Percentiles rank a stretch among this genome's conserved stretches.
Evolutionary conservation across 768 basidiomycete genomes (phyloP).

Genomic region (Tricholoma terreum): DNA sequence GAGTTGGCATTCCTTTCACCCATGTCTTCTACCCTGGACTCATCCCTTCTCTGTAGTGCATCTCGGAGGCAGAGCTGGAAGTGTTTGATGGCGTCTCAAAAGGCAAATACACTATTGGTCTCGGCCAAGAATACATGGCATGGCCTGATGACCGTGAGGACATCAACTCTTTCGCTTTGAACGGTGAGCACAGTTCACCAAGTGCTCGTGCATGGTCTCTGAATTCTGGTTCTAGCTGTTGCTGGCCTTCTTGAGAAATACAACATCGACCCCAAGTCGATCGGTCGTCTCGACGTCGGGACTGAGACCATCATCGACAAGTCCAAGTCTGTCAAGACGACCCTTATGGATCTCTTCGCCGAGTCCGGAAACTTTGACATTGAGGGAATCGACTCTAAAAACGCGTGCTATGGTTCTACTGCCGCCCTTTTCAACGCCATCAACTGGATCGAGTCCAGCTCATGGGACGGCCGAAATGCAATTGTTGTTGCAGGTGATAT

Average conservation of each 20-base stretch:
- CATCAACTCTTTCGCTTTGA: conserved; percentile 96
- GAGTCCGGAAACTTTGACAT: conserved; percentile 93
- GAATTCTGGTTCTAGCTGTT: conserved; percentile 55
- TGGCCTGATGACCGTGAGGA: conserved; percentile 99
- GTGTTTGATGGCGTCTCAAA: conserved; percentile 89
- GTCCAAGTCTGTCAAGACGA: conserved; percentile 97
- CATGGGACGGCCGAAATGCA: conserved; percentile 97
- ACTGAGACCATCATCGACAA: conserved; percentile 99
- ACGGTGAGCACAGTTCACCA: conserved; percentile 52
- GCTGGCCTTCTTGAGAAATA: conserved; percentile 87
- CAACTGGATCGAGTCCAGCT: conserved; percentile 96
- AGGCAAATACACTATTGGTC: conserved; percentile 98
- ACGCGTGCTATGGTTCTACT: conserved; percentile 98
- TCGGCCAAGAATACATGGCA: conserved; percentile 98
- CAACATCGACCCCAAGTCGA: conserved; percentile 93
- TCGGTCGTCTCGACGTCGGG: conserved; percentile 97
- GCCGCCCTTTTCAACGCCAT: conserved; percentile 98
- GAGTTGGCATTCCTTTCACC: conserved; percentile 47
- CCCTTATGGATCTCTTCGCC: conserved; percentile 97
- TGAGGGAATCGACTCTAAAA: conserved; percentile 98
- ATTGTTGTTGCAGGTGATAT: conserved; percentile 97
- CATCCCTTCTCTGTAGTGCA: conserved; percentile 54
- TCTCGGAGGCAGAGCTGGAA: conserved; percentile 94
- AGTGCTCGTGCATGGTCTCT: not conserved
- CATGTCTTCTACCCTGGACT: conserved; percentile 4